Conservation (phyloP, 2,329 filamentous ascomycete species). For the Fusarium sp. region DNA sequence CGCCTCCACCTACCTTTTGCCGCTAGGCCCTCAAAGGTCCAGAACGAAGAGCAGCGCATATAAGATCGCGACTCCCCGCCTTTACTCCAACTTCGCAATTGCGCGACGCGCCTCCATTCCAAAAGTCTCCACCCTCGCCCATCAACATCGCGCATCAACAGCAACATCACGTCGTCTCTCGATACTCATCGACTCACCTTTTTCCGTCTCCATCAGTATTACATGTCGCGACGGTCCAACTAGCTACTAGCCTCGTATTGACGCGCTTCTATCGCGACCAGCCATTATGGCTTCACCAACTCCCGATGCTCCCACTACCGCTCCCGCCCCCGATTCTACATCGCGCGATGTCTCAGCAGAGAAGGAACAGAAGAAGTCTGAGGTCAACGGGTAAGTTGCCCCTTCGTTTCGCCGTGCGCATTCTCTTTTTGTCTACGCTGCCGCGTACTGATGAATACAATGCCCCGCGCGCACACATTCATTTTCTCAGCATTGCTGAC, state of each 20-base stretch:
- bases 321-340: slow-evolving; percentile 60
- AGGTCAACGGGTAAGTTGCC: slow-evolving; percentile 57
- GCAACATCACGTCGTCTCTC: slow-evolving; percentile 20
- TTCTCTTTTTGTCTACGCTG: slow-evolving; percentile 18
- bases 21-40: slow-evolving; percentile 39
- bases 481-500: slow-evolving; percentile 45
- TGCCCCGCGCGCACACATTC: slow-evolving; percentile 3
- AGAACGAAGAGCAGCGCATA: slow-evolving; percentile 23
- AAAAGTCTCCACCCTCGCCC: slow-evolving; percentile 31
- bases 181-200: slow-evolving; percentile 11
- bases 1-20: slow-evolving; percentile 13
- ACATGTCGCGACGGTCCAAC: slow-evolving; percentile 55
- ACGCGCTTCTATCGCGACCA: slow-evolving; percentile 57
- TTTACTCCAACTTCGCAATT: slow-evolving; percentile 29
- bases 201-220: slow-evolving; percentile 41
- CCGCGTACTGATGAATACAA: slow-evolving; percentile 26
- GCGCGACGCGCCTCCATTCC: slow-evolving; percentile 46
- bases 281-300: slow-evolving; percentile 67
- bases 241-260: slow-evolving; percentile 47
- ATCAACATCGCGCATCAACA: slow-evolving; percentile 38
- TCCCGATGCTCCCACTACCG: slow-evolving; percentile 54
- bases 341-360: slow-evolving; percentile 51
- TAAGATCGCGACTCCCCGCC: slow-evolving; percentile 39
- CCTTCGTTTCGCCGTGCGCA: slow-evolving; percentile 11
- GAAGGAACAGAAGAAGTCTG: slow-evolving; percentile 50